Conservation (phyloP, 1,139 yeast species). For the Candida sojae region DNA sequence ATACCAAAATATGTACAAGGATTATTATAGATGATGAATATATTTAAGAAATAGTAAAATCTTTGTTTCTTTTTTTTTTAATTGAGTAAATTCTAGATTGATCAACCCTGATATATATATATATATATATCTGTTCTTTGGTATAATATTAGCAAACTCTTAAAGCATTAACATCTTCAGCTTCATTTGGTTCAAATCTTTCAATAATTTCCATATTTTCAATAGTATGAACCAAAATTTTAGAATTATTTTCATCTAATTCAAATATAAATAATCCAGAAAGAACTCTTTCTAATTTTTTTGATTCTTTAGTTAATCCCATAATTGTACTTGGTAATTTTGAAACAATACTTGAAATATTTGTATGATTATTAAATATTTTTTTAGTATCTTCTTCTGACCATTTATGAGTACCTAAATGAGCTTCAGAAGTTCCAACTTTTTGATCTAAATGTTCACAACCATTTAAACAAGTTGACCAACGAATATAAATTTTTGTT, state of each 20-base stretch:
- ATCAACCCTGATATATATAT: too few species aligned
- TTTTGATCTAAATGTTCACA: conserved; percentile 41
- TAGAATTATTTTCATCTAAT: conserved; percentile 56
- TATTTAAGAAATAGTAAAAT: too few species aligned
- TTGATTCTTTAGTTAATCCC: conserved; percentile 32
- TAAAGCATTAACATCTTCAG: conserved; percentile 24
- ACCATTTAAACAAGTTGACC: conserved; percentile 62
- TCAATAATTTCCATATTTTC: conserved; percentile 75
- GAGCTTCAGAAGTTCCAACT: conserved; percentile 40
- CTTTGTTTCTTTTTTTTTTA: too few species aligned
- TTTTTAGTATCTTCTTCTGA: conserved; percentile 33
- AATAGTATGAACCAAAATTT: conserved; percentile 69
- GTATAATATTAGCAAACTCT: not conserved
- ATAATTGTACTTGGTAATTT: conserved; percentile 14
- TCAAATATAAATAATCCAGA: conserved; percentile 80
- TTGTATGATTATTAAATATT: conserved; percentile 14
- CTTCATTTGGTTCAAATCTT: conserved; percentile 29
- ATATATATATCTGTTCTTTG: too few species aligned
- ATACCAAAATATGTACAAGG: conserved; percentile 13
- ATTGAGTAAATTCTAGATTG: too few species aligned
- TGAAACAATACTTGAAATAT: conserved; percentile 22
- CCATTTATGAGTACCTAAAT: conserved; percentile 42
- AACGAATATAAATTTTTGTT: conserved; percentile 58
- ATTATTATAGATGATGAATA: conserved; percentile 2
- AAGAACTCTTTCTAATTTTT: conserved; percentile 48